phyloP scores from a whole-genome alignment of 306 rosid species.

The Trichosanthes truncata region DNA sequence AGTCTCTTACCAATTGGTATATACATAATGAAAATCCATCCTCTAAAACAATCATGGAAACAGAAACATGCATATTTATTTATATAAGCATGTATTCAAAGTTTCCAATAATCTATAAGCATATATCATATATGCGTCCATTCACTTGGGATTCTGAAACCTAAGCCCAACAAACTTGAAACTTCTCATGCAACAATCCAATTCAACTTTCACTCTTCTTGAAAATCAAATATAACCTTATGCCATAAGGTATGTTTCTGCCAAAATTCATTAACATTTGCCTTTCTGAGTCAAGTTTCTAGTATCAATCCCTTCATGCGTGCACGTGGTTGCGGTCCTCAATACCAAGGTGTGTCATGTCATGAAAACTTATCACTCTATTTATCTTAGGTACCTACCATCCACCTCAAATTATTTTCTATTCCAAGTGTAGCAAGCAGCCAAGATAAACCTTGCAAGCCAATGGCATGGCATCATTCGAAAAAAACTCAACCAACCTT shows the following conservation, averaged over 20 bases:
- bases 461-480: not conserved
- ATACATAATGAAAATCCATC: not conserved
- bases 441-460: not conserved
- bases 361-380: not conserved
- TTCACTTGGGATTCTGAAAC: not conserved
- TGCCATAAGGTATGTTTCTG: not conserved
- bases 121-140: not conserved
- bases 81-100: not conserved
- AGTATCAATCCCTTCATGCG: not conserved
- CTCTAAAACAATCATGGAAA: not conserved
- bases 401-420: not conserved
- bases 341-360: not conserved
- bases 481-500: not conserved
- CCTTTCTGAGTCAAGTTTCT: not conserved
- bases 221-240: not conserved
- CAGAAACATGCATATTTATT: not conserved
- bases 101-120: not conserved
- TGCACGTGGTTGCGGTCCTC: not conserved
- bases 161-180: not conserved
- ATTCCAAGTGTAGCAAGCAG: not conserved
- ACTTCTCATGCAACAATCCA: not conserved
- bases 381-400: not conserved
- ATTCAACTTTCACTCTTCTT: not conserved
- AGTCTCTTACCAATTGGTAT: not conserved
- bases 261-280: not conserved